A percentile compares a stretch with the other conserved stretches of the same genome.
These are phyloP conservation scores for Colletotrichum sidae DNA, from an alignment of 2,329 filamentous ascomycete species.

Conservation along the genomic window DNA sequence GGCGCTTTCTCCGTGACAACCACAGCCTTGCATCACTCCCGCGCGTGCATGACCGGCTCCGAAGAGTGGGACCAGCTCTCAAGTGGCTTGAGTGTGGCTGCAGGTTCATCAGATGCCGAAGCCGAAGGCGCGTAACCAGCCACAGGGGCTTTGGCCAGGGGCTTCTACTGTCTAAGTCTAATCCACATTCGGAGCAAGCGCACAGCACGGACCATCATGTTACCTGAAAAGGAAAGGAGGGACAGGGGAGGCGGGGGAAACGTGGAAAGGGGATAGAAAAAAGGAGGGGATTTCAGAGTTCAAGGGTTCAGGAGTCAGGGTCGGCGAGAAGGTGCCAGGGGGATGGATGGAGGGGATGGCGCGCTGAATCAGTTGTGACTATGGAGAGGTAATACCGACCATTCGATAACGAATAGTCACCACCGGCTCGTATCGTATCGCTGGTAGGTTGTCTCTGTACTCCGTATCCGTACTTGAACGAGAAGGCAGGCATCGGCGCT, in stretches of 20 bases:
- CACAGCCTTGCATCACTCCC: constrained; percentile 40
- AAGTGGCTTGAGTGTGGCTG: constrained; percentile 34
- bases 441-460: no score
- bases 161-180: constrained; percentile 33
- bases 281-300: constrained; percentile 9
- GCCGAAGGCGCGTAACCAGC: constrained; percentile 8
- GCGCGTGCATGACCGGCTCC: constrained; percentile 10
- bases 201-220: constrained; percentile 28
- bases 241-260: constrained; percentile 25
- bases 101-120: not conserved
- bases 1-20: constrained; percentile 41
- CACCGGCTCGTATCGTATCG: constrained; percentile 11
- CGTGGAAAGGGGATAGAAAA: constrained; percentile 35
- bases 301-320: constrained; percentile 16
- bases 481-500: constrained; percentile 28
- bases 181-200: constrained; percentile 22
- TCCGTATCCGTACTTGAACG: no score
- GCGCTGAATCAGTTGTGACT: no score
- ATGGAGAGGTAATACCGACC: not conserved
- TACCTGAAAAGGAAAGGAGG: constrained; percentile 32
- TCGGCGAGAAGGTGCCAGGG: constrained; percentile 9
- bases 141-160: constrained; percentile 36
- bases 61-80: not conserved
- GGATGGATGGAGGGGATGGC: constrained; percentile 4
- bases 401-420: not conserved